Evolutionary conservation across 2,329 filamentous ascomycete genomes (phyloP), one percentile per base, ranked within the genome.

Genomic region (Dactylella cylindrospora): DNA sequence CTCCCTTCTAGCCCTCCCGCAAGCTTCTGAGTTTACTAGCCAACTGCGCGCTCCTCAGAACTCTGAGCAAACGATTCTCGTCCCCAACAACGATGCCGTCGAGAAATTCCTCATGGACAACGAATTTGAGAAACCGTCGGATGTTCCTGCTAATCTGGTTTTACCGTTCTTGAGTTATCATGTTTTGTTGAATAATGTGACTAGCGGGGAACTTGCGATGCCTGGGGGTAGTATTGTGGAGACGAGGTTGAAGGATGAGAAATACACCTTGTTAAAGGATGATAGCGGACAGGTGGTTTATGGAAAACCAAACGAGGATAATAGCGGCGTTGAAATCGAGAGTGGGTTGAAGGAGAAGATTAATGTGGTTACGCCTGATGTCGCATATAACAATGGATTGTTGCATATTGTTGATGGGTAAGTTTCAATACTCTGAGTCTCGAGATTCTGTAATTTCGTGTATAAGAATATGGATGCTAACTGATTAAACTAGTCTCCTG

Each of bases 381-480:
- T 62, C 2, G 17, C 28, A 10, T 62, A 38, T 15, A 47, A 62
- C 10, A 15, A 36, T 8, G 57, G 57, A 7, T 17, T 39, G 9
- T 33, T 62, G 3, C 57, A 62, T 17, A 33, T 62, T 19, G 43
- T 62, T 23, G 57, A 62, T 32, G 57, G 57, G 57, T 62, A 13
- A 53, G 55, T 46, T 33, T 17, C 17, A 26, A 26, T 12, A 15
- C n/a, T 19, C 33, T 12, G n/a, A 23, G 26, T 35, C 3, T 6
- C 2, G 29, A 36, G 2, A 49, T 33, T 17, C 22, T 20, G 17
- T 36, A 54, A 26, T 46, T 9, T 20, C 26, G 13, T 10, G 13
- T 8, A 4, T 3, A 7, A 36, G n/a, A n/a, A n/a, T n/a, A n/a
- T n/a, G n/a, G n/a, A n/a, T n/a, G n/a, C n/a, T n/a, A n/a, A n/a